These are phyloP conservation scores for Aristolochia fimbriata DNA, from an alignment of 164 flowering plant species.

Conservation along the genomic window DNA sequence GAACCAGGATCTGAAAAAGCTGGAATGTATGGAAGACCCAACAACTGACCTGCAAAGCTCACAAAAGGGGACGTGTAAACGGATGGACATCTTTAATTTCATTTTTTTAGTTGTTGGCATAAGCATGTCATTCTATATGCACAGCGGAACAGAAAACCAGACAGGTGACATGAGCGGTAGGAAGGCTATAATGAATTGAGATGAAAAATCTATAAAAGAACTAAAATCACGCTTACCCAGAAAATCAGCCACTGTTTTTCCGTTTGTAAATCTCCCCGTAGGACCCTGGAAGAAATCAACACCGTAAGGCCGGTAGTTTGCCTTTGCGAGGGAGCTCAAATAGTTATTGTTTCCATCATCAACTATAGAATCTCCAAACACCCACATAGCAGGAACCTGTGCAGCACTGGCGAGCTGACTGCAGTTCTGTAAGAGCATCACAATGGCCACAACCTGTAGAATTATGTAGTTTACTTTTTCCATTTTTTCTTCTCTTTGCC, in stretches of 20 bases:
- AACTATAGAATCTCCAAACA: conserved; percentile 67
- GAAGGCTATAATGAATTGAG: background rate
- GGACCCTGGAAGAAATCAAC: conserved; percentile 77
- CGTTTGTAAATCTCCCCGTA: conserved; percentile 86
- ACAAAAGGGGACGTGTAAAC: background rate
- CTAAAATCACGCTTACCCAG: conserved; percentile 24
- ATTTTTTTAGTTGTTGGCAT: background rate
- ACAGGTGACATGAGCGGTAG: too few relatives aligned
- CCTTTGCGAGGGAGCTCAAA: conserved; percentile 70
- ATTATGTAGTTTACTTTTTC: background rate
- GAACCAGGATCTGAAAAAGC: conserved; percentile 31
- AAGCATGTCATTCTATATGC: too few relatives aligned
- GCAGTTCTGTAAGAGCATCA: background rate
- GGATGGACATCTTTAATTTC: background rate
- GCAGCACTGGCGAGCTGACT: background rate
- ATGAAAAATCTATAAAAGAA: background rate
- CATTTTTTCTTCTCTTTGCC: background rate
- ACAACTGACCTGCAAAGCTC: conserved; percentile 38
- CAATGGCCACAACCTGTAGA: background rate
- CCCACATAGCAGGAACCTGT: conserved; percentile 53
- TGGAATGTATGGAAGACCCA: conserved; percentile 67
- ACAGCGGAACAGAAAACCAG: background rate
- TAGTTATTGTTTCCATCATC: conserved; percentile 75
- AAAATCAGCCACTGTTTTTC: conserved; percentile 67
- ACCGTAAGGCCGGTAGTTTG: conserved; percentile 82